A percentile compares a stretch with the other conserved stretches of the same genome.
Evolutionary conservation across 2,329 filamentous ascomycete genomes (phyloP).

Genomic region (Phaeosphaeriaceae sp.): DNA sequence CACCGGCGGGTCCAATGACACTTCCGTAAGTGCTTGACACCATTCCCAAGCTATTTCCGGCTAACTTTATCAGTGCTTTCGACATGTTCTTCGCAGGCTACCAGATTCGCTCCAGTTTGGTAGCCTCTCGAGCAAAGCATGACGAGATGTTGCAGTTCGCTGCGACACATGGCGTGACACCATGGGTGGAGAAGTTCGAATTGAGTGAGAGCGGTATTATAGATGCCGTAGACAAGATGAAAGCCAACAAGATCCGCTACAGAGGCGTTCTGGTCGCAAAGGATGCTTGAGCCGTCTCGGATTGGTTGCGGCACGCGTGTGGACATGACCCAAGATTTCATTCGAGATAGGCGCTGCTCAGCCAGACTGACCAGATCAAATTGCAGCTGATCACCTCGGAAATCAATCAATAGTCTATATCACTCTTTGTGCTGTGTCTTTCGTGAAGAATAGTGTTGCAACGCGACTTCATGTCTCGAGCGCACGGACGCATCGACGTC

Average conservation of each 20-base stretch:
- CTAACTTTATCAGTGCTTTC: constrained; percentile 15
- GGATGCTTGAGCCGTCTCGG: constrained; percentile 1
- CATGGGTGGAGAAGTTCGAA: constrained; percentile 27
- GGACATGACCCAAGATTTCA: no score
- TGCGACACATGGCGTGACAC: constrained; percentile 23
- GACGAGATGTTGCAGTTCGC: constrained; percentile 32
- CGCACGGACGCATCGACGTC: no score
- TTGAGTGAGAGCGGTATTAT: constrained; percentile 26
- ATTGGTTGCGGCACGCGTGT: no score
- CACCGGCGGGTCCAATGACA: constrained; percentile 16
- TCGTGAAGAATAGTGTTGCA: no score
- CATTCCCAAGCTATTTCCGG: neutral
- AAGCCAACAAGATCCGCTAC: constrained; percentile 26
- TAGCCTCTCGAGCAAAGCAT: constrained; percentile 27
- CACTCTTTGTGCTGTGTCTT: no score
- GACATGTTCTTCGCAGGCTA: constrained; percentile 27
- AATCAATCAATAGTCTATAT: no score
- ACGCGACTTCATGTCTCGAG: neutral
- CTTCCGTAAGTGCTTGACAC: constrained; percentile 16
- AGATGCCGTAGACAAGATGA: constrained; percentile 24
- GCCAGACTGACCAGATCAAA: no score
- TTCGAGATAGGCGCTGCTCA: no score
- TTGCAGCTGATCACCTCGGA: no score
- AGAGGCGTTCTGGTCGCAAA: constrained; percentile 24
- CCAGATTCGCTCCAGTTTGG: constrained; percentile 24